phyloP scores from a whole-genome alignment of 208 protist species.

The Trypanosoma vivax region DNA sequence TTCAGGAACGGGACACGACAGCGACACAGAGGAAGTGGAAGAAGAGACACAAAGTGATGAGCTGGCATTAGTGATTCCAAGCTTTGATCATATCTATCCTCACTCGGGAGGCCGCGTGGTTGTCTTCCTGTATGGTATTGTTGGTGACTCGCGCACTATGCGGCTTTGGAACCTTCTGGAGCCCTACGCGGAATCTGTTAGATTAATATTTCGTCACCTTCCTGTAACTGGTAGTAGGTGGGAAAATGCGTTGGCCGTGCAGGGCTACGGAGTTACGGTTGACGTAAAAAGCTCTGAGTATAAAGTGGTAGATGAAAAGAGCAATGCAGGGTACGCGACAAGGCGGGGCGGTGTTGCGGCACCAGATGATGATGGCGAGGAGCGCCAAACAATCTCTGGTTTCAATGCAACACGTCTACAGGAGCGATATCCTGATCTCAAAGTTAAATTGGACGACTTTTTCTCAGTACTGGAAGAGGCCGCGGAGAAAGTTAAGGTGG shows the following conservation, averaged over 20 bases:
- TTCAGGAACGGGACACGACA: not conserved
- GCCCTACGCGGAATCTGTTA: slow-evolving; percentile 1
- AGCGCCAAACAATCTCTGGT: slow-evolving; percentile 22
- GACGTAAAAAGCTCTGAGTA: slow-evolving; percentile 97
- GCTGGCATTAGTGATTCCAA: slow-evolving; percentile 4
- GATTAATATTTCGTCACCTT: slow-evolving; percentile 53
- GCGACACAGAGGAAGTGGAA: not conserved
- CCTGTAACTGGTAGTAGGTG: slow-evolving; percentile 32
- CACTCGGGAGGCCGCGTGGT: slow-evolving; percentile 9
- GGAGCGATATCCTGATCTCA: slow-evolving; percentile 29
- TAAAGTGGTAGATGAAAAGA: slow-evolving; percentile 91
- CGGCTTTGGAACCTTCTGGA: slow-evolving; percentile 24
- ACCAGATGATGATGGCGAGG: not conserved
- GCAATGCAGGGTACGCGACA: not conserved
- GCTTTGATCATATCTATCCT: slow-evolving; percentile 36
- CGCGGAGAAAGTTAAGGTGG: slow-evolving; percentile 41
- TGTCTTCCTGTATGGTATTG: slow-evolving; percentile 56
- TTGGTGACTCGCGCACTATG: slow-evolving; percentile 33
- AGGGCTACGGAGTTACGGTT: slow-evolving; percentile 93
- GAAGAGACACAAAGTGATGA: not conserved
- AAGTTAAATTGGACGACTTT: slow-evolving; percentile 30
- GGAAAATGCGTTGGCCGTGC: slow-evolving; percentile 47
- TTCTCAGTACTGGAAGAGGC: slow-evolving; percentile 23
- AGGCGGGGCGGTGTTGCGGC: not conserved
- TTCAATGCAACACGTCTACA: slow-evolving; percentile 30